Base-by-base conservation (phyloP, 1,284 basidiomycete genomes). In the Peniophora sp. region DNA sequence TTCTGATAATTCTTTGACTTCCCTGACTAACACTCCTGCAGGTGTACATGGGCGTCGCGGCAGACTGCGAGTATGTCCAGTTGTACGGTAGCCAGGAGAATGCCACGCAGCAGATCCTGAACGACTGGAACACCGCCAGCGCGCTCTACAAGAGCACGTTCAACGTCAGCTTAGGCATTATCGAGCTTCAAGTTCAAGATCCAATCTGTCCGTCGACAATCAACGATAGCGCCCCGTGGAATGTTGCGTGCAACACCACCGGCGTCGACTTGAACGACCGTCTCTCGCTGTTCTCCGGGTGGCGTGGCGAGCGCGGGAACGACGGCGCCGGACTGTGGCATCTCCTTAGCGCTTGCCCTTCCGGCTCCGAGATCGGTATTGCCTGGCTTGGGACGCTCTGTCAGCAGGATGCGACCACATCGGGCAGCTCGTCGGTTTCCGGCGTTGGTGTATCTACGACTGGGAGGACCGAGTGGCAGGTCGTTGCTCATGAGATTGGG, bases 301-400 rank as follows among this genome's bases (percentile, higher is more conserved):
- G 92, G 92, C 74, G 92, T 54, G 90, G 90, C 0, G 62, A 70
- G 50, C 83, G 84, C 58, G 79, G 80, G n/a, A 66, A 72, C 36
- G 89, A 92, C 62, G 77, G 79, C 34, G 79, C 79, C 16, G 93
- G 92, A 1, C 73, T 97, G 23, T 95, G 92, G 89, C 92, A 95
- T 69, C 71, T 97, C 12, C 87, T 95, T 84, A 92, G 86, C 56
- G 86, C 86, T 17, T 92, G 92, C 66, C 81, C 86, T 14, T 87
- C 87, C 3, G 89, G 88, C 38, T 78, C 81, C 10, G 91, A 94
- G 69, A 89, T 94, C 49, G 92, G 92, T 34, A 91, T 95, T 50
- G 92, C 92, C 2, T 96, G 92, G 92, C 77, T 93, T 1, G 87
- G 79, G 17, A 89, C 88, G 24, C 63, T 92, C 62, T 84, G 87